These are phyloP conservation scores for Salix dunnii DNA, from an alignment of 345 rosid species.

Conservation along the genomic window DNA sequence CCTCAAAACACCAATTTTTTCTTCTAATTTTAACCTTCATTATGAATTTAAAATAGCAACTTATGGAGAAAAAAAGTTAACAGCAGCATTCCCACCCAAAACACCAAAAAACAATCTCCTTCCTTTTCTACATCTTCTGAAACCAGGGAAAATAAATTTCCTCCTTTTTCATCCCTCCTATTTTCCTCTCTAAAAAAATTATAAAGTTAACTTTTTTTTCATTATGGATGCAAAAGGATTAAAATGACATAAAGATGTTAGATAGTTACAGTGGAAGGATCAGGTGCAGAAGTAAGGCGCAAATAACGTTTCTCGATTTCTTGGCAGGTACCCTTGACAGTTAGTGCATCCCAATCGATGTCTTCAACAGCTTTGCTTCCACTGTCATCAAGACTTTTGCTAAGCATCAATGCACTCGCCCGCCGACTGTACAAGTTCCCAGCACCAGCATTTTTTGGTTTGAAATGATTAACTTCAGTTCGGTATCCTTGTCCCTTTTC, in stretches of 20 bases:
- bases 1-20: too few relatives aligned
- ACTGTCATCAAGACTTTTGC: slow-evolving; percentile 68
- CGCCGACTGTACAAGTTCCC: slow-evolving; percentile 67
- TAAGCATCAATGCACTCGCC: slow-evolving; percentile 67
- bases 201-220: neutral
- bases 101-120: neutral
- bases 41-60: neutral
- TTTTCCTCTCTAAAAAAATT: neutral
- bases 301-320: slow-evolving; percentile 94
- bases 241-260: slow-evolving; percentile 16
- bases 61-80: neutral
- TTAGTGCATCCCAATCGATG: slow-evolving; percentile 96
- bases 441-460: slow-evolving; percentile 58
- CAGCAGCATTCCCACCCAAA: neutral
- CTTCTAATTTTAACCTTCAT: neutral
- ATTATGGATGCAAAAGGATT: neutral
- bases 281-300: slow-evolving; percentile 99
- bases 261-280: slow-evolving; percentile 80
- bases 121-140: neutral
- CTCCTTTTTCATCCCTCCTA: neutral
- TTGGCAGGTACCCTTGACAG: slow-evolving; percentile 92
- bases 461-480: slow-evolving; percentile 48
- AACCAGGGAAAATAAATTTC: neutral
- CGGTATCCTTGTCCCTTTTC: slow-evolving; percentile 68
- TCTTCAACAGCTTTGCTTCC: slow-evolving; percentile 95